Base-by-base conservation (phyloP, 2,329 filamentous ascomycete genomes). In the Chaetomiaceae sp. region DNA sequence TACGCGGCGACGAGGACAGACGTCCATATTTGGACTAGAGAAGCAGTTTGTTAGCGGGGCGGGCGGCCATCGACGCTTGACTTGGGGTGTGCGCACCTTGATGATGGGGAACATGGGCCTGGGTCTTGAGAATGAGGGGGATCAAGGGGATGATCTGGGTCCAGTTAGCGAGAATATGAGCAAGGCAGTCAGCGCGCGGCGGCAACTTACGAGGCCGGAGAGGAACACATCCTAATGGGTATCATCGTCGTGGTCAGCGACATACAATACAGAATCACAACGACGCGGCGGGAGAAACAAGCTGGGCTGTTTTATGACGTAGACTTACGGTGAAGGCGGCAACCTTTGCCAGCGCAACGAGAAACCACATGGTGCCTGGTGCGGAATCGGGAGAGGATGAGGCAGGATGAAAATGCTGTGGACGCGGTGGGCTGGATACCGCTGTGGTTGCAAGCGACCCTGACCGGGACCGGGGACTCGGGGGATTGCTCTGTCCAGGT, bases 11-110 rank as follows among this genome's bases (percentile, higher is more conserved):
- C 46, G 16, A 60, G 50, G 12, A 60, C 53, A 7, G 60, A 57
- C 1, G 49, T 56, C 57, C 59, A 58, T 42, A 62, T 55, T 46
- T 60, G 60, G 14, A 60, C 57, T 55, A n/a, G 34, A 35, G 34
- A 8, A 16, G n/a, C 7, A 25, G 3, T 4, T 5, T 4, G 34
- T 40, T 27, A 55, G 44, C 20, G 41, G n/a, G n/a, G n/a, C n/a
- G n/a, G n/a, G n/a, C n/a, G n/a, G n/a, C n/a, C n/a, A n/a, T n/a
- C n/a, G n/a, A n/a, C n/a, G n/a, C n/a, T n/a, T n/a, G n/a, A n/a
- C n/a, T n/a, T n/a, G 3, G 14, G 13, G 16, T 9, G 5, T 14
- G 7, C n/a, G 20, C 44, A 57, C 58, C 42, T 48, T 58, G 59
- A 8, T 57, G 50, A 4, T 41, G 49, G 6, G 53, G 54, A 14